phyloP scores from a whole-genome alignment of 352 stramenopile genomes.

The Globisporangium perplexum region DNA sequence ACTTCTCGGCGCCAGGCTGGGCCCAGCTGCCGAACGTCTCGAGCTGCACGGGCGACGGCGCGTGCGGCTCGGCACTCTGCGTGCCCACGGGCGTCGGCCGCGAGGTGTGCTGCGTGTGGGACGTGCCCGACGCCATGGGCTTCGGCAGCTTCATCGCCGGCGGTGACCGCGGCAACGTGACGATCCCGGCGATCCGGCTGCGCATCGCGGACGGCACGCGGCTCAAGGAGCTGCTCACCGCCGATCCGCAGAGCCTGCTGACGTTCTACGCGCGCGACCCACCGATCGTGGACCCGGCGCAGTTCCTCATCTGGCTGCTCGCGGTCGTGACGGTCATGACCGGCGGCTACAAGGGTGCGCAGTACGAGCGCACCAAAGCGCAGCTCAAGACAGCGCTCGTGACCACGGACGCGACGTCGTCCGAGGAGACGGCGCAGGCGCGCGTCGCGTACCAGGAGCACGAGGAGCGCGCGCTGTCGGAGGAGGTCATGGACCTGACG shows the following conservation, averaged over 20 bases:
- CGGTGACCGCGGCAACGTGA: constrained; percentile 32
- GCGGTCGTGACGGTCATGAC: constrained; percentile 68
- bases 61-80: constrained; percentile 56
- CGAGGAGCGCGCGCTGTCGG: constrained; percentile 27
- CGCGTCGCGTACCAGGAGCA: constrained; percentile 49
- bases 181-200: constrained; percentile 65
- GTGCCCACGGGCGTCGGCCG: constrained; percentile 44
- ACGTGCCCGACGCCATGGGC: constrained; percentile 69
- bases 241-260: constrained; percentile 15
- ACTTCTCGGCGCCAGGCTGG: constrained; percentile 26
- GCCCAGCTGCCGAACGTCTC: constrained; percentile 28
- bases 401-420: constrained; percentile 44
- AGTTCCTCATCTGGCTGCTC: constrained; percentile 71
- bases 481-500: constrained; percentile 87
- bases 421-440: constrained; percentile 39
- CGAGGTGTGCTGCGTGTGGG: constrained; percentile 77
- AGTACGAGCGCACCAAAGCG: constrained; percentile 58
- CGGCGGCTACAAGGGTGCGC: constrained; percentile 64
- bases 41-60: constrained; percentile 29
- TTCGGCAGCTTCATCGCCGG: constrained; percentile 35
- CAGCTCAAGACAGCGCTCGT: constrained; percentile 46
- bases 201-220: constrained; percentile 49
- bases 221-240: constrained; percentile 38
- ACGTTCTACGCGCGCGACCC: constrained; percentile 64
- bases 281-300: constrained; percentile 49